Percentiles rank a stretch among this genome's conserved stretches.
Conservation (phyloP, 768 basidiomycete genomes). For the Suillus hirtellus region DNA sequence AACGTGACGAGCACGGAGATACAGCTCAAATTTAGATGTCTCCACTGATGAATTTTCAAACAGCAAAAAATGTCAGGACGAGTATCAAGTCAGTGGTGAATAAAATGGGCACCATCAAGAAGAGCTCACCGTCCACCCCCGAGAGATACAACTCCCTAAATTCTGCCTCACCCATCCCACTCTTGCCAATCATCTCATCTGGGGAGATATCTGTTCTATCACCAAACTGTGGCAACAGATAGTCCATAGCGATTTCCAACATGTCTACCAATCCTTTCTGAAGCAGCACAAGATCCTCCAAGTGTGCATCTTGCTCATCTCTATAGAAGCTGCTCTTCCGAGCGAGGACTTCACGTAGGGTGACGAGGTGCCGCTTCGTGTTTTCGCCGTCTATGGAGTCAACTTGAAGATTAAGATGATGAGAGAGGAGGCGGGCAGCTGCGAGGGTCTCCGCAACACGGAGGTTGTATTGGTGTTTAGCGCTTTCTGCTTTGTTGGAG, state of each 20-base stretch:
- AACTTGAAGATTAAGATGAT: slow-evolving; percentile 48
- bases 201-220: neutral
- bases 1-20: slow-evolving; percentile 81
- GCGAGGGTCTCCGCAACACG: slow-evolving; percentile 90
- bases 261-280: slow-evolving; percentile 49
- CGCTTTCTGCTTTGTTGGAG: slow-evolving; percentile 76
- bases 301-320: slow-evolving; percentile 5
- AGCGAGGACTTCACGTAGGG: slow-evolving; percentile 4
- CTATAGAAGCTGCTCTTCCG: slow-evolving; percentile 4
- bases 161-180: slow-evolving; percentile 50
- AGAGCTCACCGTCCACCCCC: slow-evolving; percentile 71
- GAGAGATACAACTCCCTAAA: slow-evolving; percentile 74
- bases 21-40: slow-evolving; percentile 78
- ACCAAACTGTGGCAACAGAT: slow-evolving; percentile 40
- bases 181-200: slow-evolving; percentile 64
- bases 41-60: slow-evolving; percentile 46
- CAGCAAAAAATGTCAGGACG: slow-evolving; percentile 2
- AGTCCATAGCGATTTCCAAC: slow-evolving; percentile 43
- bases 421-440: slow-evolving; percentile 72
- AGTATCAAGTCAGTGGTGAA: slow-evolving; percentile 2
- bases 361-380: neutral
- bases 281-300: slow-evolving; percentile 28
- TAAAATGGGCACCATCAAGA: neutral
- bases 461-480: slow-evolving; percentile 81
- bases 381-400: slow-evolving; percentile 27